These are phyloP conservation scores for Capsicum chinense DNA, from an alignment of 257 asterid species.

Conservation along the genomic window DNA sequence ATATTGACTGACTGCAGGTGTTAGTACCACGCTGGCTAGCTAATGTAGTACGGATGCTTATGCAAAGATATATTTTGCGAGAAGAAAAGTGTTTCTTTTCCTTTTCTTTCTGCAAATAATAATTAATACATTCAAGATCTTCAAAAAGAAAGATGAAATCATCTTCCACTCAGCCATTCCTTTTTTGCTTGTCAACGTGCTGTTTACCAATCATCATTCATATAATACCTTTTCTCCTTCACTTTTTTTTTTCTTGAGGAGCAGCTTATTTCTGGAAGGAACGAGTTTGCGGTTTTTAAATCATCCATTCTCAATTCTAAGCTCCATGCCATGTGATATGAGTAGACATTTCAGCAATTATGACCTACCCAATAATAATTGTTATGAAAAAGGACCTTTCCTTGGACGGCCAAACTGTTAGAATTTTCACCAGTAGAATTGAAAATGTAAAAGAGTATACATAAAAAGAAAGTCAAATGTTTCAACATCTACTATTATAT, in stretches of 20 bases:
- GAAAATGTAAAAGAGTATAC: no score
- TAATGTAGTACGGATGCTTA: neutral
- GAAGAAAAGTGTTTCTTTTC: neutral
- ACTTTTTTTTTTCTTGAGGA: neutral
- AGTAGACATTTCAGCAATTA: conserved; percentile 33
- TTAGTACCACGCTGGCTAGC: neutral
- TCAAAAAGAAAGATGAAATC: conserved; percentile 9
- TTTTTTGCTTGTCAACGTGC: neutral
- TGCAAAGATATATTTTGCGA: neutral
- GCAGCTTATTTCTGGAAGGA: neutral
- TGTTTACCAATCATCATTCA: neutral
- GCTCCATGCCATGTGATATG: conserved; percentile 40
- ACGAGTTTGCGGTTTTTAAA: conserved; percentile 18
- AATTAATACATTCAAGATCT: neutral
- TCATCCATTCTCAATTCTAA: neutral
- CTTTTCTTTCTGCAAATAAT: no score
- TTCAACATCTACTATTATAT: neutral
- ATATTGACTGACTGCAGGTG: no score
- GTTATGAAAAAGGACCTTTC: neutral
- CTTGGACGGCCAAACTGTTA: neutral
- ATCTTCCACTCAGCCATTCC: neutral
- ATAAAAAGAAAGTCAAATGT: no score
- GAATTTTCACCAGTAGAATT: neutral
- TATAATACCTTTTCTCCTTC: neutral
- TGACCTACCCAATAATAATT: conserved; percentile 39